Base-by-base conservation (phyloP, 2,329 filamentous ascomycete species). In the Alternaria sp. region DNA sequence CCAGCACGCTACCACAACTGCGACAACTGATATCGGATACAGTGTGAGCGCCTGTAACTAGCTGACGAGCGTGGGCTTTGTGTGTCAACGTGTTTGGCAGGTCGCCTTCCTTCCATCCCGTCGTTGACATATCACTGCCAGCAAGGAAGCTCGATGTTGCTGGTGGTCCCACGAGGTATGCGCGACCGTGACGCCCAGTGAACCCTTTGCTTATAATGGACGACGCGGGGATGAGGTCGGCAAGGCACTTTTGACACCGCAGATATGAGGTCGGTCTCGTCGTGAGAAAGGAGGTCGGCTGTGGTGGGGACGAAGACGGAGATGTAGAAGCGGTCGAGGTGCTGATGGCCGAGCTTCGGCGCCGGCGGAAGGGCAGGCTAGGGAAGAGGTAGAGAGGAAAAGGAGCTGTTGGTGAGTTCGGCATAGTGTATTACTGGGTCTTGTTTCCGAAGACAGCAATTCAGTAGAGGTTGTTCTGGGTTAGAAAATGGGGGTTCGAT, bases 171-270 rank as follows among this genome's bases (percentile, higher is more conserved):
- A 89, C 85, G 56, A 89, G 84, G 73, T 87, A 88, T 40, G 86
- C 86, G 56, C 86, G 84, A 5, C 86, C 86, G 71, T 88, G 84
- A 17, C 86, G 84, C 61, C 86, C 86, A 24, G 85, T 88, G 75
- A 89, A 89, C 53, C 86, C 86, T 77, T 88, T 88, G 77, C 80
- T 83, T 68, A 88, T 85, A 56, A 88, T 87, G 61, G 86, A 85
- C 5, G 81, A 81, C 14, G 84, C 83, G 53, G 85, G 79, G 62
- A 85, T 85, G 45, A 89, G 80, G 68, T 88, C 84, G 10, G 84
- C 78, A 39, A 85, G 82, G 71, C 86, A 89, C 64, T 82, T 82
- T 28, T 82, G 80, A 74, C 86, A 89, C 66, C 82, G 83, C 24
- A 89, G 80, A 71, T 84, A 83, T 3, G 86, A 86, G 48, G 78